These are phyloP conservation scores for Thelonectria olida DNA, from an alignment of 2,329 filamentous ascomycete genomes.

Conservation along the genomic window DNA sequence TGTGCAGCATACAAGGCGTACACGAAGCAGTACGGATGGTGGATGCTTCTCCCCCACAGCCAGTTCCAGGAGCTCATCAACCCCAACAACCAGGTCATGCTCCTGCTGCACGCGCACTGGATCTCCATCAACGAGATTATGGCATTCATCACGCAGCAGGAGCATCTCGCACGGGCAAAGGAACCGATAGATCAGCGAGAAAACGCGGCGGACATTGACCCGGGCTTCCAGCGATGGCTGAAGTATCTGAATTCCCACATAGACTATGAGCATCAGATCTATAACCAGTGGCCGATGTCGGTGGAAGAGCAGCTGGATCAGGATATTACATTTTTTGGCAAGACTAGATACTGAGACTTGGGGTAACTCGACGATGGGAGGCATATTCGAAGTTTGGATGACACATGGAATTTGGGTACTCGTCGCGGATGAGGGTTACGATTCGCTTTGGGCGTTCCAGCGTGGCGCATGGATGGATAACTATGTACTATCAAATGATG, in stretches of 20 bases:
- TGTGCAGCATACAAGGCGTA: slow-evolving; percentile 59
- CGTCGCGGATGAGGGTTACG: background rate
- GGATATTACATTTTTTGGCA: slow-evolving; percentile 58
- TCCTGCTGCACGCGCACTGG: slow-evolving; percentile 64
- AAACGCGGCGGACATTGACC: slow-evolving; percentile 42
- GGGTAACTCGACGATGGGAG: background rate
- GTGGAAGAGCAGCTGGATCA: slow-evolving; percentile 59
- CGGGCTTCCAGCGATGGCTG: slow-evolving; percentile 61
- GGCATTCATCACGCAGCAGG: slow-evolving; percentile 56
- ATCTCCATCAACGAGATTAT: slow-evolving; percentile 64
- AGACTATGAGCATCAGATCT: slow-evolving; percentile 52
- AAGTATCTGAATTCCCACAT: slow-evolving; percentile 59
- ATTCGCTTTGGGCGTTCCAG: background rate
- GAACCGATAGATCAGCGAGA: slow-evolving; percentile 35
- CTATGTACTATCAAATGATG: too few relatives aligned
- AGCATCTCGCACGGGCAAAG: slow-evolving; percentile 47
- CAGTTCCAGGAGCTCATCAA: slow-evolving; percentile 62
- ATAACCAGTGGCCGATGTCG: slow-evolving; percentile 65
- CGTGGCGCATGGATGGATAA: background rate
- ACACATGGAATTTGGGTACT: background rate
- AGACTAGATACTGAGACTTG: slow-evolving; percentile 9
- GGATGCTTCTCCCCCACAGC: slow-evolving; percentile 65
- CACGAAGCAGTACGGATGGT: slow-evolving; percentile 62
- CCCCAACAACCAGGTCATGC: slow-evolving; percentile 53
- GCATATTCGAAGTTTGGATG: background rate